A percentile compares a stretch with the other conserved stretches of the same genome.
Evolutionary conservation across 495 filamentous ascomycete genomes (phyloP).

Genomic region (Friedmanniomyces endolithicus): DNA sequence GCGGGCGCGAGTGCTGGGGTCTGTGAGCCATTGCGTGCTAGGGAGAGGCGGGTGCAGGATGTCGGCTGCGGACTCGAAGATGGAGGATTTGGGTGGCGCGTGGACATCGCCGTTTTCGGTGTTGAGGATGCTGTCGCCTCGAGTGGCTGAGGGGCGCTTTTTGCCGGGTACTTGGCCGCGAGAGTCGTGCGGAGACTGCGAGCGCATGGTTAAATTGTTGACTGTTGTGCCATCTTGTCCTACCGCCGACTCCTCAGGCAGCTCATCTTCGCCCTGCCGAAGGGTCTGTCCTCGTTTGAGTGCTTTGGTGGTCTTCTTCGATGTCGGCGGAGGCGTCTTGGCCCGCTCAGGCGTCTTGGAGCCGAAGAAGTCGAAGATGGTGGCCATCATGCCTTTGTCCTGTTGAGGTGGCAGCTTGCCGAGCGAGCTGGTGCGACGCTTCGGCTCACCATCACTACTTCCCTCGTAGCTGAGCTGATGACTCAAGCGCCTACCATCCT

Average conservation of each 20-base stretch:
- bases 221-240: slow-evolving; percentile 10
- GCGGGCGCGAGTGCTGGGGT: slow-evolving; percentile 68
- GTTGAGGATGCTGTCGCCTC: slow-evolving; percentile 38
- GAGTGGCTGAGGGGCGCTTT: slow-evolving; percentile 28
- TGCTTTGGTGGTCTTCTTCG: slow-evolving; percentile 28
- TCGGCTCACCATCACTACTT: neutral
- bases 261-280: slow-evolving; percentile 9
- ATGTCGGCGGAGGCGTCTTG: slow-evolving; percentile 1
- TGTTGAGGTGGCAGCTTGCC: neutral
- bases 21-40: slow-evolving; percentile 61
- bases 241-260: slow-evolving; percentile 5
- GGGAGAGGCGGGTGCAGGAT: slow-evolving; percentile 83
- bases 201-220: slow-evolving; percentile 15
- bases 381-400: slow-evolving; percentile 21
- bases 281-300: slow-evolving; percentile 28
- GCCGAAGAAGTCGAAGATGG: slow-evolving; percentile 29
- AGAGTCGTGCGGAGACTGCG: slow-evolving; percentile 10
- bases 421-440: neutral
- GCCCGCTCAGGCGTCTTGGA: neutral
- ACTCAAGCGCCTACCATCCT: slow-evolving; percentile 7
- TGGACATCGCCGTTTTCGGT: slow-evolving; percentile 6
- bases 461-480: slow-evolving; percentile 5
- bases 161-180: slow-evolving; percentile 3
- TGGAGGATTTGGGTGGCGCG: slow-evolving; percentile 78
- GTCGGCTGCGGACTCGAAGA: slow-evolving; percentile 90